These are phyloP conservation scores for Pachyrhizus erosus DNA, from an alignment of 306 rosid genomes.

Conservation along the genomic window DNA sequence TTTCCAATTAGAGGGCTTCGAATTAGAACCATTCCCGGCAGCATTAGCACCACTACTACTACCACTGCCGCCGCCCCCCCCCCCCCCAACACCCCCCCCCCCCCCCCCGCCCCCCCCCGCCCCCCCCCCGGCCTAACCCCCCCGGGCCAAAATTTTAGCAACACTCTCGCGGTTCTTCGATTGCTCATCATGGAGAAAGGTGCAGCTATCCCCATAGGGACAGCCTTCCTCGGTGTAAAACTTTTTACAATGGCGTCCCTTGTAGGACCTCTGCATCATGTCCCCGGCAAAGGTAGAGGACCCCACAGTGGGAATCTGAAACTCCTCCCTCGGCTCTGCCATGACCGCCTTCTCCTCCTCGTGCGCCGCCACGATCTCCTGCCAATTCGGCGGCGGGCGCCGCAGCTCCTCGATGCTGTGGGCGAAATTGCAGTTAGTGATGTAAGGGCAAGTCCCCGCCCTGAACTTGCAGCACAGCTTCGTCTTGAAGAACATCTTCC, in stretches of 20 bases:
- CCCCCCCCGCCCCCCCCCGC: neutral
- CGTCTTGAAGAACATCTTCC: slow-evolving; percentile 99
- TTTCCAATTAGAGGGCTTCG: slow-evolving; percentile 97
- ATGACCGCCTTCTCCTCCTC: slow-evolving; percentile 73
- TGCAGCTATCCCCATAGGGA: slow-evolving; percentile 95
- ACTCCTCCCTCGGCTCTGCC: slow-evolving; percentile 84
- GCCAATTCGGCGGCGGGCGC: slow-evolving; percentile 97
- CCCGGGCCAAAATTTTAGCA: slow-evolving; percentile 96
- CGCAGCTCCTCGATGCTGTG: slow-evolving; percentile 97
- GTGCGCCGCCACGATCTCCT: slow-evolving; percentile 95
- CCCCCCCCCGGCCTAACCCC: slow-evolving; percentile 55
- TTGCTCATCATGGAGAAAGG: slow-evolving; percentile 96
- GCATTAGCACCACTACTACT: slow-evolving; percentile 32
- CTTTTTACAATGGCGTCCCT: slow-evolving; percentile 98
- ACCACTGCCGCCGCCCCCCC: neutral
- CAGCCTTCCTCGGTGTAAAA: slow-evolving; percentile 98
- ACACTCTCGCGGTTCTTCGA: slow-evolving; percentile 96
- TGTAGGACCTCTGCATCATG: slow-evolving; percentile 72
- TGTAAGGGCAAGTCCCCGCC: slow-evolving; percentile 87
- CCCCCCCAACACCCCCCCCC: neutral
- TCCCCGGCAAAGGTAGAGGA: slow-evolving; percentile 61
- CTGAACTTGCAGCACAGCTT: slow-evolving; percentile 97
- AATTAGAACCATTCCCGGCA: slow-evolving; percentile 57
- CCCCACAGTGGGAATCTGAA: slow-evolving; percentile 82
- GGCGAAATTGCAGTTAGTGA: slow-evolving; percentile 95